Evolutionary conservation across 495 filamentous ascomycete species (phyloP), one percentile per base, ranked within the genome.

Genomic region (Usnea hakonensis): DNA sequence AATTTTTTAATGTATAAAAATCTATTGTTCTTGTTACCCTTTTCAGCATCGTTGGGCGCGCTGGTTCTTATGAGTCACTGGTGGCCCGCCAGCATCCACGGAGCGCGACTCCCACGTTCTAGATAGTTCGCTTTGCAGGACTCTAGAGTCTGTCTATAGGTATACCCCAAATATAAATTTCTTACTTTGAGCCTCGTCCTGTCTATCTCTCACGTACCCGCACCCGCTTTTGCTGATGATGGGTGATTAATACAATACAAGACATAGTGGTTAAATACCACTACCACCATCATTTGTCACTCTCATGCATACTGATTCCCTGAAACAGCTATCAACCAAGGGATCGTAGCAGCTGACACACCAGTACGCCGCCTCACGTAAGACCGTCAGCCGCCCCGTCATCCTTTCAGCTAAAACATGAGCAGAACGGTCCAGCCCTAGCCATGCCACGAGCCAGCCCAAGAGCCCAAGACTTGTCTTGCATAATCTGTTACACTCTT

Each of bases 1-100:
- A 61, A 36, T n/a, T 0, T 43, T 50, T 43, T 41, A 33, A 37
- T 54, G 48, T 61, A 61, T 16, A 52, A 44, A 17, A 32, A 61
- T 44, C 28, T 23, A 32, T 52, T 6, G 19, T 52, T 17, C 5
- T 32, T 36, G 8, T 44, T 33, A n/a, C 38, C 10, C n/a, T n/a
- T 23, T 54, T 40, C 36, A 35, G 59, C 48, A 61, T 44, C 11
- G 35, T 43, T 38, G 37, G 59, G 48, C 59, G 37, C 26, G 36
- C 37, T 55, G 36, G 36, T 54, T 54, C 38, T 32, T 16, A 30
- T 32, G 46, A 60, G 59, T 55, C 48, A 55, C 37, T 44, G 30
- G 30, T 30, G 28, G 30, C 57, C 36, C 17, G 9, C 48, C 33
- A 35, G 9, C 26, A 61, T 55, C 23, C 23, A 61, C 10, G 10